These are phyloP conservation scores for Blattamonas nauphoetae DNA, from an alignment of 78 protist genomes.

Conservation along the genomic window DNA sequence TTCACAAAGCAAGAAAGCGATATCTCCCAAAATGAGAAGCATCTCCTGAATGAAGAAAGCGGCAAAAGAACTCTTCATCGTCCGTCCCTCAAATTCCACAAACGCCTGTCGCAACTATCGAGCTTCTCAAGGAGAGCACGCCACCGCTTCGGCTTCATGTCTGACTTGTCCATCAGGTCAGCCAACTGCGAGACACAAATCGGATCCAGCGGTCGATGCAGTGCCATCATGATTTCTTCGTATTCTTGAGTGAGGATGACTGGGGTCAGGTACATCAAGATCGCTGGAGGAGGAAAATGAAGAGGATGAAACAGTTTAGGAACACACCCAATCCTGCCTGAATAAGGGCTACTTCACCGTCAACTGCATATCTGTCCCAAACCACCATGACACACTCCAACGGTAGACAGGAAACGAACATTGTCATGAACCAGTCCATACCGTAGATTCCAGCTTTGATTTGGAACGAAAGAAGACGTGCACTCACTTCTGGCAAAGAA, in stretches of 20 bases:
- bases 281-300: neutral
- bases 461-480: neutral
- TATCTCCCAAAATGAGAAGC: too few relatives aligned
- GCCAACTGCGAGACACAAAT: neutral
- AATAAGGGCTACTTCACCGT: neutral
- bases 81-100: neutral
- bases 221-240: neutral
- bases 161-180: neutral
- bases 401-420: constrained; percentile 36
- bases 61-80: too few relatives aligned
- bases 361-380: neutral
- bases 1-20: too few relatives aligned
- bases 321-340: neutral
- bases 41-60: too few relatives aligned
- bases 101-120: neutral
- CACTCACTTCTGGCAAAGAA: neutral
- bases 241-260: neutral
- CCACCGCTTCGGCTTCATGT: neutral
- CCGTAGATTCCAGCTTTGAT: constrained; percentile 1
- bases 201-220: neutral
- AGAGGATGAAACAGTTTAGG: neutral
- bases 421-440: constrained; percentile 21
- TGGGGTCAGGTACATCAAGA: neutral
- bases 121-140: neutral
- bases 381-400: constrained; percentile 35